Evolutionary conservation across 768 basidiomycete species (phyloP).

Genomic region (Kwoniella dejecticola): DNA sequence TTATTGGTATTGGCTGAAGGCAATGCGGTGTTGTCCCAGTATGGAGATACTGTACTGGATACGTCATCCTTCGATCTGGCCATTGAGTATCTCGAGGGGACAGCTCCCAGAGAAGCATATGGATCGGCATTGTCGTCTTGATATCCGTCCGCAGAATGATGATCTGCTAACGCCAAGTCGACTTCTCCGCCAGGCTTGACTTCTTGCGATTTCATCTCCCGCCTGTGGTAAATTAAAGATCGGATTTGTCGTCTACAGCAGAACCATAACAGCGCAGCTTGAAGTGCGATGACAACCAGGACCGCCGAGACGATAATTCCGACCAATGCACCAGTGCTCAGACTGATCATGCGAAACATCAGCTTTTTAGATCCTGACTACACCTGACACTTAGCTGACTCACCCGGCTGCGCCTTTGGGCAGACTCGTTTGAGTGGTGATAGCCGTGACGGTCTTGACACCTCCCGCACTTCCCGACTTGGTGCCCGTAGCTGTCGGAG

Average conservation of each 20-base stretch:
- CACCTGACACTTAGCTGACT: no score
- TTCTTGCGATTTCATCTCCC: constrained; percentile 31
- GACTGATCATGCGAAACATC: constrained; percentile 9
- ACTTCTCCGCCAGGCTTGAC: constrained; percentile 42
- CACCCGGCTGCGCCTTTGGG: constrained; percentile 36
- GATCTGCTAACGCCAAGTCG: constrained; percentile 31
- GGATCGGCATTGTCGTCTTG: constrained; percentile 15
- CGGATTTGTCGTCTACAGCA: constrained; percentile 44
- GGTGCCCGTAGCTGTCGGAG: constrained; percentile 21
- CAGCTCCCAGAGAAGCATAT: constrained; percentile 3
- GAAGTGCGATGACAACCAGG: constrained; percentile 34
- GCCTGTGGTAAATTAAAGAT: constrained; percentile 35
- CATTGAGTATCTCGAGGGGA: constrained; percentile 3
- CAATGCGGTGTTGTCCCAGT: constrained; percentile 23
- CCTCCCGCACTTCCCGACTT: constrained; percentile 15
- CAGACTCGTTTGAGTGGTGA: constrained; percentile 27
- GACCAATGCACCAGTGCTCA: constrained; percentile 40
- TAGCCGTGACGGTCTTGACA: constrained; percentile 48
- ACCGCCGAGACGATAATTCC: constrained; percentile 42
- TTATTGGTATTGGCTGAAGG: not conserved
- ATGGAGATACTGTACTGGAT: constrained; percentile 37
- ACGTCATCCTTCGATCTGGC: constrained; percentile 18
- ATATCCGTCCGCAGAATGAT: not conserved
- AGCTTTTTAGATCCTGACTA: not conserved
- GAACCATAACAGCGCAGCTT: constrained; percentile 43